Base-by-base conservation (phyloP, 345 rosid genomes). In the Arabis alpina region DNA sequence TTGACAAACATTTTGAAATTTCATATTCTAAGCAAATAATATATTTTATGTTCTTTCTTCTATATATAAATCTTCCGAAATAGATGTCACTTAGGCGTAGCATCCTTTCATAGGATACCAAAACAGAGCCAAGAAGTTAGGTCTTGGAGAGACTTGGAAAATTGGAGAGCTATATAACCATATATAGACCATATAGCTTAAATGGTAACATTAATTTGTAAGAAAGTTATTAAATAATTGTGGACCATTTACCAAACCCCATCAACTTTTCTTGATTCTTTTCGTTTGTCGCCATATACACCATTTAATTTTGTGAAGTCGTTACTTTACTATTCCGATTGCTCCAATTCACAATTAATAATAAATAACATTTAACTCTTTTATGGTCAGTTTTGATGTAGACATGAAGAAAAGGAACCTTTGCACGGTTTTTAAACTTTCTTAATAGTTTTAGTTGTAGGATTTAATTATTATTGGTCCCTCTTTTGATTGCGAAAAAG, bases 341-440 rank as follows among this genome's bases (percentile, higher is more conserved):
- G 37, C 30, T 58, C 60, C 42, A 42, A 27, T 49, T 73, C 54
- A 61, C 50, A 36, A 68, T 61, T 54, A 61, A 61, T 67, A 34
- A 37, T 68, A 45, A 34, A 37, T 68, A 45, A 30, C 23, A 34
- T 61, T 15, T 53, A 68, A 54, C 69, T 55, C 55, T 52, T 60
- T 60, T 74, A n/a, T 37, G 64, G 68, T 67, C 63, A 74, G 57
- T 54, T 61, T 61, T 75, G 69, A 68, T 75, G 64, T 30, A 16
- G 78, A 61, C 73, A 54, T 45, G 52, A 54, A 68, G 69, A 74
- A 68, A 61, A 52, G 61, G 70, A 61, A 75, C 16, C 70, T 68
- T 68, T 75, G 57, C 78, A 75, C 62, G 67, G 71, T 58, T 65
- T 65, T 64, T 19, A 19, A 73, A 45, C 77, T 65, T 73, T 73